Percentiles rank a stretch among this genome's conserved stretches.
These are phyloP conservation scores for Phoenix roebelenii DNA, from an alignment of 176 grass and related monocot species.

Conservation along the genomic window DNA sequence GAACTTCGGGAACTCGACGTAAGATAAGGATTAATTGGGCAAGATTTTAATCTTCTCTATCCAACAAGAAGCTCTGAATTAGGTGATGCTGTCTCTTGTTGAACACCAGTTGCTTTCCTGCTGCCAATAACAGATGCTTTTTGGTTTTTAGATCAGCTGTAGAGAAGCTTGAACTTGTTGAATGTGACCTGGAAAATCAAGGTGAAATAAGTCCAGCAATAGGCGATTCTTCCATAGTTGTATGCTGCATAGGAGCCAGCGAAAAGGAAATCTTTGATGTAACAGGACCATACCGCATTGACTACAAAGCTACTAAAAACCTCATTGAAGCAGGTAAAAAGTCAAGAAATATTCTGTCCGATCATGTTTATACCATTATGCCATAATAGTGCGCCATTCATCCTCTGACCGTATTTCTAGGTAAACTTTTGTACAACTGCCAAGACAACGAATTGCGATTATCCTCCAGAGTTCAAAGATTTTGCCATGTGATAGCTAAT, in stretches of 20 bases:
- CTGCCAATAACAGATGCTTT: conserved; percentile 20
- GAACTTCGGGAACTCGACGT: conserved; percentile 29
- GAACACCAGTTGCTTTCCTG: conserved; percentile 6
- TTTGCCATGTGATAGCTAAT: too few species aligned
- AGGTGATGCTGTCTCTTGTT: not conserved
- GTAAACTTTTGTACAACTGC: too few species aligned
- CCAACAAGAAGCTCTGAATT: too few species aligned
- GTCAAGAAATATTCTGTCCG: not conserved
- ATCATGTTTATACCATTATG: too few species aligned
- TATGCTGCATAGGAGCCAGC: conserved; percentile 87
- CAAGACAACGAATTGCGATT: too few species aligned
- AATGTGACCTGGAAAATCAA: conserved; percentile 80
- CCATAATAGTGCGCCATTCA: too few species aligned
- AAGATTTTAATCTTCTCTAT: conserved; percentile 7
- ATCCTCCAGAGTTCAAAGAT: too few species aligned
- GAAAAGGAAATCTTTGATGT: conserved; percentile 80
- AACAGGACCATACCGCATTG: conserved; percentile 81
- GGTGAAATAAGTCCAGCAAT: conserved; percentile 41
- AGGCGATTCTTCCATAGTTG: conserved; percentile 45
- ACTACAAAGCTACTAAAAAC: conserved; percentile 65
- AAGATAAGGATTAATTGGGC: conserved; percentile 16
- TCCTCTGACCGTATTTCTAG: too few species aligned
- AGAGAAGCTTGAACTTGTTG: conserved; percentile 66
- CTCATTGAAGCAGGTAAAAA: conserved; percentile 59
- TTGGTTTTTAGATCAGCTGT: conserved; percentile 54